Conservation (phyloP, 2,329 filamentous ascomycete species). For the Epichloe uncinata region DNA sequence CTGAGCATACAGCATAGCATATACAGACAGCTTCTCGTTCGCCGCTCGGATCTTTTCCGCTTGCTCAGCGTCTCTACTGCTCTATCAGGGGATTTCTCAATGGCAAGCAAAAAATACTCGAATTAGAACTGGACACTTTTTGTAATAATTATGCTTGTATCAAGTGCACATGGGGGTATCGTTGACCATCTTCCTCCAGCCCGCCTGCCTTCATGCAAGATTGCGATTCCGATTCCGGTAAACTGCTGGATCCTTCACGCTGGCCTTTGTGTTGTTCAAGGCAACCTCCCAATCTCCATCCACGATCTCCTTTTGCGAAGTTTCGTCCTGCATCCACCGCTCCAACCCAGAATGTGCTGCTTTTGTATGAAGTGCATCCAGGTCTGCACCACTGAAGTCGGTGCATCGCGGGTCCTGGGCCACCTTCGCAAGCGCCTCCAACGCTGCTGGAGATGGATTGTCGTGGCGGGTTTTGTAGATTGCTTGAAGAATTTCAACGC, state of each 20-base stretch:
- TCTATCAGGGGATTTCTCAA: slow-evolving; percentile 16
- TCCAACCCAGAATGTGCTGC: slow-evolving; percentile 36
- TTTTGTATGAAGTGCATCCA: slow-evolving; percentile 35
- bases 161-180: too few relatives aligned
- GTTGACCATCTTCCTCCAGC: too few relatives aligned
- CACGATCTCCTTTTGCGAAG: slow-evolving; percentile 14
- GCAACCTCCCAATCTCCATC: slow-evolving; percentile 40
- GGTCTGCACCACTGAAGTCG: slow-evolving; percentile 61
- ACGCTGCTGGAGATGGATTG: slow-evolving; percentile 28
- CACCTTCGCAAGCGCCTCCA: slow-evolving; percentile 44
- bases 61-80: too few relatives aligned
- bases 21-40: too few relatives aligned
- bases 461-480: slow-evolving; percentile 35
- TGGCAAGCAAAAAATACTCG: too few relatives aligned
- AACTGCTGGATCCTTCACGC: slow-evolving; percentile 32
- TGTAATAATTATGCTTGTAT: too few relatives aligned
- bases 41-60: too few relatives aligned
- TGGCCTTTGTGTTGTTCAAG: slow-evolving; percentile 33
- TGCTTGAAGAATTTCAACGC: slow-evolving; percentile 74
- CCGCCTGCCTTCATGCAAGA: slow-evolving; percentile 11
- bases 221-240: slow-evolving; percentile 24
- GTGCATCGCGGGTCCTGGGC: slow-evolving; percentile 55
- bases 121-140: too few relatives aligned
- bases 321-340: slow-evolving; percentile 21
- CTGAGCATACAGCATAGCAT: too few relatives aligned